Percentiles rank a stretch among this genome's conserved stretches.
phyloP scores from a whole-genome alignment of 305 asterid genomes.

The Fraxinus xanthoxyloides region DNA sequence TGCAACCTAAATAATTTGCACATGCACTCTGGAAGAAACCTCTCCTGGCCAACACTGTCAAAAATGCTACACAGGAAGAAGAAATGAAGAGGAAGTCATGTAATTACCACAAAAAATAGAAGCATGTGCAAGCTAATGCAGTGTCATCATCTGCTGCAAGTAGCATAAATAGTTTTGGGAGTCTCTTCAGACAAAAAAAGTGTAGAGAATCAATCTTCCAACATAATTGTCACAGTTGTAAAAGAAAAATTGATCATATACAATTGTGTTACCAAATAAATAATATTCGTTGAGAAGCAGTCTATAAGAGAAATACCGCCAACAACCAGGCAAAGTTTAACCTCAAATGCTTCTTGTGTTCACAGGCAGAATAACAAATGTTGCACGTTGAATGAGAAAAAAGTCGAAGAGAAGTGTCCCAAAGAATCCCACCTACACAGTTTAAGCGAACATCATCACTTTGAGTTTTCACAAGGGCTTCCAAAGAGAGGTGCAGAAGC shows the following conservation, averaged over 20 bases:
- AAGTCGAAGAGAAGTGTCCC: constrained; percentile 8
- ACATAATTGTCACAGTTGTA: neutral
- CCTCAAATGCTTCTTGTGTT: neutral
- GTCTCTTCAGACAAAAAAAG: neutral
- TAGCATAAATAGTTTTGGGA: neutral
- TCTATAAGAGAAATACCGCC: neutral
- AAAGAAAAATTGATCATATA: constrained; percentile 1
- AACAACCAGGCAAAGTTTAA: neutral
- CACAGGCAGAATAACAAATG: constrained; percentile 6
- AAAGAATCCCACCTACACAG: constrained; percentile 64
- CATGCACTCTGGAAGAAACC: constrained; percentile 61
- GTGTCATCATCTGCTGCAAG: constrained; percentile 11
- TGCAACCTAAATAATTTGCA: constrained; percentile 37
- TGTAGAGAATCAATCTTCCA: constrained; percentile 12
- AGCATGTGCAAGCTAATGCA: constrained; percentile 13
- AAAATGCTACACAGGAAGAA: constrained; percentile 56
- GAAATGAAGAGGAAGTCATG: neutral
- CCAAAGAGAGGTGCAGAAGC: constrained; percentile 64
- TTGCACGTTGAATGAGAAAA: neutral
- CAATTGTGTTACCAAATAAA: neutral
- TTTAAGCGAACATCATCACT: constrained; percentile 86
- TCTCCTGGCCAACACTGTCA: constrained; percentile 80
- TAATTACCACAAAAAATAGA: constrained; percentile 16
- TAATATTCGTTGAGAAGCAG: neutral
- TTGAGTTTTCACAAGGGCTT: constrained; percentile 78